Evolutionary conservation across 768 basidiomycete species (phyloP).

Genomic region (Ramaria sp.): DNA sequence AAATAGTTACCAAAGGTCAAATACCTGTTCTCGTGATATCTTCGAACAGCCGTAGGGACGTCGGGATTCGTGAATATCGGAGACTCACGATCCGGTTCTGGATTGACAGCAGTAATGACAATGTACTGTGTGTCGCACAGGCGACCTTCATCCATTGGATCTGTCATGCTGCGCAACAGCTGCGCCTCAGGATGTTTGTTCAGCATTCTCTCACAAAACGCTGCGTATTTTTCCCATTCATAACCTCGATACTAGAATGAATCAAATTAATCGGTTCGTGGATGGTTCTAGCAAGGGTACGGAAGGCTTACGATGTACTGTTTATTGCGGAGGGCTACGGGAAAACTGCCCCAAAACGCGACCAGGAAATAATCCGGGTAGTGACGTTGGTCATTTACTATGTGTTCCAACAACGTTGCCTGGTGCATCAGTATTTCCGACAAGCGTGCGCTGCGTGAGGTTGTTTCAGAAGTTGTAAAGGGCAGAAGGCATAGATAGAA

Average conservation of each 20-base stretch:
- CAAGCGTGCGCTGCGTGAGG: conserved; percentile 48
- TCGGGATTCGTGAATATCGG: conserved; percentile 81
- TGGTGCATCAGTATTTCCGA: conserved; percentile 82
- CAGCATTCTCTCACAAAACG: conserved; percentile 86
- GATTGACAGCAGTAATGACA: conserved; percentile 76
- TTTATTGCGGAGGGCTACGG: conserved; percentile 73
- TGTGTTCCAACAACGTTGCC: conserved; percentile 79
- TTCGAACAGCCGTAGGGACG: conserved; percentile 67
- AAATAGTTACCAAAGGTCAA: conserved; percentile 5
- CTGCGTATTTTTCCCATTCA: conserved; percentile 88
- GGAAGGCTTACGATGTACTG: conserved; percentile 68
- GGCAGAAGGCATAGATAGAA: conserved; percentile 6
- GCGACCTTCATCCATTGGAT: conserved; percentile 73
- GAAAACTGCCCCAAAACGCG: conserved; percentile 89
- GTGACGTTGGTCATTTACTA: conserved; percentile 71
- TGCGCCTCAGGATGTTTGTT: conserved; percentile 83
- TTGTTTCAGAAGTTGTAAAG: not conserved
- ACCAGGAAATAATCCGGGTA: conserved; percentile 93
- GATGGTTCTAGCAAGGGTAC: not conserved
- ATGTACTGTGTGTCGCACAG: conserved; percentile 77
- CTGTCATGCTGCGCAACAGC: conserved; percentile 58
- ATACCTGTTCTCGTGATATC: conserved; percentile 82
- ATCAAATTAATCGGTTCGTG: not conserved
- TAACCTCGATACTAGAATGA: conserved; percentile 73
- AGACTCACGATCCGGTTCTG: conserved; percentile 70